These are phyloP conservation scores for Corylus avellana DNA, from an alignment of 306 rosid genomes.

Conservation along the genomic window DNA sequence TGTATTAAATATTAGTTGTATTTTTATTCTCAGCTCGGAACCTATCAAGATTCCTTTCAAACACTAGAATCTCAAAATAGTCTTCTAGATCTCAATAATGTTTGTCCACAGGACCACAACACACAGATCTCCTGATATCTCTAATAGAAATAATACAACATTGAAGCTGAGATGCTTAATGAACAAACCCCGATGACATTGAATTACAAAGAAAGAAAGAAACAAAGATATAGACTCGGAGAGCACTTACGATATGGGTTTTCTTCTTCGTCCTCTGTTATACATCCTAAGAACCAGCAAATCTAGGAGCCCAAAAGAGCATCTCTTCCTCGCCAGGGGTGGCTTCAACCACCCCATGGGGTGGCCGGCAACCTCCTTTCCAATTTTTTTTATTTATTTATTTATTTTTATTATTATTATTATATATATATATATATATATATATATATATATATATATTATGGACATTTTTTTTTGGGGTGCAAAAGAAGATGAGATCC, in stretches of 20 bases:
- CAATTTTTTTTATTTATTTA: too few species aligned
- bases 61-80: background rate
- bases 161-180: background rate
- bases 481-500: too few species aligned
- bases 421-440: too few species aligned
- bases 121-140: constrained; percentile 23
- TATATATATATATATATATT: too few species aligned
- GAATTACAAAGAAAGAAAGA: constrained; percentile 9
- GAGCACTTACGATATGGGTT: constrained; percentile 37
- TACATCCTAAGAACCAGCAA: constrained; percentile 26
- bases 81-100: constrained; percentile 5
- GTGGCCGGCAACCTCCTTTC: too few species aligned
- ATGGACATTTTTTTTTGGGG: too few species aligned
- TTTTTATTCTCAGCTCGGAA: too few species aligned
- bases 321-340: constrained; percentile 1
- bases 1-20: too few species aligned
- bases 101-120: background rate
- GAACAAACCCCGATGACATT: background rate
- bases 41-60: background rate
- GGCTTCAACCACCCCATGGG: too few species aligned
- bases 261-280: background rate
- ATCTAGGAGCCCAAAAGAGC: constrained; percentile 41
- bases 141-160: background rate
- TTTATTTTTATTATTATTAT: too few species aligned
- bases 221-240: constrained; percentile 9